Percentiles rank a stretch among this genome's conserved stretches.
Conservation (phyloP, 805 yeast species). For the Hemisphaericaspora nanyangensis region DNA sequence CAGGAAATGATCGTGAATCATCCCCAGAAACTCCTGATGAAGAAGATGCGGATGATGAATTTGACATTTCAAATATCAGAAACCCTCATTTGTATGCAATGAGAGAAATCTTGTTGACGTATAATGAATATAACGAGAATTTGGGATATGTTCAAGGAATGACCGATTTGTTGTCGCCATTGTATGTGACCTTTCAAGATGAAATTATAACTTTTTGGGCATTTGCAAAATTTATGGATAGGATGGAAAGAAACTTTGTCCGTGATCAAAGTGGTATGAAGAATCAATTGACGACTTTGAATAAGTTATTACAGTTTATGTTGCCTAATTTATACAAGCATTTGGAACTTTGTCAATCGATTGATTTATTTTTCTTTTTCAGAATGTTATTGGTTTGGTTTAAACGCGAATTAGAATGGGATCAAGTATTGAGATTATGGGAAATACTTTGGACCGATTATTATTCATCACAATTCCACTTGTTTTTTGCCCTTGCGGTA, state of each 20-base stretch:
- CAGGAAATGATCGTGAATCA: constrained; percentile 18
- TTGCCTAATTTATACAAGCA: constrained; percentile 81
- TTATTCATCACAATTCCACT: constrained; percentile 80
- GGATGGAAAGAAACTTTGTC: constrained; percentile 92
- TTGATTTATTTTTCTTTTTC: constrained; percentile 88
- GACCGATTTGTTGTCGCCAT: constrained; percentile 88
- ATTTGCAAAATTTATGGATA: constrained; percentile 80
- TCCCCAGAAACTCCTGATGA: constrained; percentile 30
- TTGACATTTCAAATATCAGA: constrained; percentile 58
- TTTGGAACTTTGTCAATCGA: constrained; percentile 81
- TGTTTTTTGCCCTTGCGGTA: constrained; percentile 86
- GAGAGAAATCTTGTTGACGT: constrained; percentile 78
- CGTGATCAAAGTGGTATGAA: constrained; percentile 93
- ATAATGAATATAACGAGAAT: constrained; percentile 76
- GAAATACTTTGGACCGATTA: constrained; percentile 88
- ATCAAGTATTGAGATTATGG: constrained; percentile 79
- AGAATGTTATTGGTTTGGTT: constrained; percentile 94
- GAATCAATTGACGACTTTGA: constrained; percentile 76
- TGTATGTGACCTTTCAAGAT: constrained; percentile 63
- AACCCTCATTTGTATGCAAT: constrained; percentile 73
- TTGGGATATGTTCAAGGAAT: constrained; percentile 97
- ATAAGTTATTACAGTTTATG: constrained; percentile 86
- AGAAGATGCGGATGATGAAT: constrained; percentile 40
- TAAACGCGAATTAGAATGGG: constrained; percentile 84
- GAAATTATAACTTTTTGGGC: constrained; percentile 86